A percentile compares a stretch with the other conserved stretches of the same genome.
phyloP scores from a whole-genome alignment of 1,284 basidiomycete species.

The Trichosporon asahii region DNA sequence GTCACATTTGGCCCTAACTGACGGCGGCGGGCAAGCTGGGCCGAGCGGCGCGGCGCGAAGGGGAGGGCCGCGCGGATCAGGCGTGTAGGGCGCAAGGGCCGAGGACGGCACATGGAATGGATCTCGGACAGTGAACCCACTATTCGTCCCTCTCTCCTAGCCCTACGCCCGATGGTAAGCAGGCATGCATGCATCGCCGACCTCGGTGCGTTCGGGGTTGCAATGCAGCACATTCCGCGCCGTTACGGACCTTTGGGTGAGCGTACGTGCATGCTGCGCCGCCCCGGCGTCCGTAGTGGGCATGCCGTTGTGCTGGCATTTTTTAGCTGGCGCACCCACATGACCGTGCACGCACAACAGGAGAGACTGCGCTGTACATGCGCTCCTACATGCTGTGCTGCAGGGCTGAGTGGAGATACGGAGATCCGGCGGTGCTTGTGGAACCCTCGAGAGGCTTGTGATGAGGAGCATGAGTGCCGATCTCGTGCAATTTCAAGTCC shows the following conservation, averaged over 20 bases:
- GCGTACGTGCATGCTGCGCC: neutral
- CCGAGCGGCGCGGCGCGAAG: neutral
- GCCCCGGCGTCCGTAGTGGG: neutral
- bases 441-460: too few relatives aligned
- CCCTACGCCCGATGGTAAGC: neutral
- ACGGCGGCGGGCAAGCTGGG: too few relatives aligned
- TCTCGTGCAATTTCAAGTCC: neutral
- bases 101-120: neutral
- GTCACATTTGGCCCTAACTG: too few relatives aligned
- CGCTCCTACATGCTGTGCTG: too few relatives aligned
- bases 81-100: neutral
- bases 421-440: too few relatives aligned
- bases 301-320: neutral
- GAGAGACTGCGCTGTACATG: neutral
- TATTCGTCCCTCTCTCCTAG: neutral
- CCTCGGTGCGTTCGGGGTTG: neutral
- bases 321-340: neutral
- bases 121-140: neutral
- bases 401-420: too few relatives aligned
- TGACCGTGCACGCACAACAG: neutral
- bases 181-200: neutral
- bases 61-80: neutral
- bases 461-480: too few relatives aligned
- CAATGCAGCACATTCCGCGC: neutral
- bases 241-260: neutral